Evolutionary conservation across 169 alveolate species (phyloP), one percentile per base, ranked within the genome.

Genomic region (Cryptosporidium tyzzeri): DNA sequence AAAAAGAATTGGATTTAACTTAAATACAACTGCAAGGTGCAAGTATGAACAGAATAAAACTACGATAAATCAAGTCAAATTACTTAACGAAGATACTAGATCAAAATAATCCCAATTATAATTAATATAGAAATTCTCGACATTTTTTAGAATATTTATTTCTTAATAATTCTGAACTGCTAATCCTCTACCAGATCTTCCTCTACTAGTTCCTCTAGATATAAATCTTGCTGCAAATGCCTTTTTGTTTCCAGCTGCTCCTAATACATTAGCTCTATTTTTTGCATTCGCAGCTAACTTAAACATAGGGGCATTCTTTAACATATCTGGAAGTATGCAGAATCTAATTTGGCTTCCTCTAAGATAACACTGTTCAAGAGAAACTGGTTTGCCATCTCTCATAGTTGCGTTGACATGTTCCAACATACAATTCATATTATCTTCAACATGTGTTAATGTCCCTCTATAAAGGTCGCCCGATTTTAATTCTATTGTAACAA

Each of bases 231-330:
- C 91, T 50, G 94, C 94, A 84, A 87, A 92, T 41, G 93, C 95
- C 45, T 93, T 93, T 84, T 93, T 92, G 80, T 92, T 92, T 39
- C 95, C 93, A 31, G 94, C 93, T 31, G 93, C 92, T 6, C 96
- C 96, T 59, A 94, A 89, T 65, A 92, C 85, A 65, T 87, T 87
- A 62, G 94, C 91, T 86, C 93, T 89, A n/a, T 93, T 84, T 71
- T 93, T 93, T 18, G 94, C 68, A 80, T 89, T 92, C 84, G 92
- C 95, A 35, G 84, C 84, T 48, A 89, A 45, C 92, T 97, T 98
- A 93, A 98, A 98, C 99, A 98, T 98, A 10, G 99, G 99, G 3
- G 99, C 99, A 92, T 98, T 98, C 91, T 98, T 96, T 16, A 98
- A 95, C 99, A 98, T 98, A 91, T 98, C 99, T 10, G 99, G 99